phyloP scores from a whole-genome alignment of 2,329 filamentous ascomycete genomes.

The Calonectria hongkongensis region DNA sequence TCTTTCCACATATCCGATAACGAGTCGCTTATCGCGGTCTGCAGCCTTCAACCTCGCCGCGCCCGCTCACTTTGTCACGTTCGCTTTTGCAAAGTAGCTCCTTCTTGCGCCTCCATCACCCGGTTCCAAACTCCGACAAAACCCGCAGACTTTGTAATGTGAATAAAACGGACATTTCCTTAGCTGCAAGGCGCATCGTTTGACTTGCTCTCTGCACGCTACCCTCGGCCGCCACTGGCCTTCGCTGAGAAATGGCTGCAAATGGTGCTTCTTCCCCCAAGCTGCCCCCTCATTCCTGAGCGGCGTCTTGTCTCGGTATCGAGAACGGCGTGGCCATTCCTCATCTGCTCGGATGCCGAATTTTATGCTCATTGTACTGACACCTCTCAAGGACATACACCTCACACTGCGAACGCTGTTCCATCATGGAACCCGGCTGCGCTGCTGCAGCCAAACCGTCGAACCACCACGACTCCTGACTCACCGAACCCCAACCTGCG shows the following conservation, averaged over 20 bases:
- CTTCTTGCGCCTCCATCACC: slow-evolving; percentile 17
- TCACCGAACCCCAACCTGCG: slow-evolving; percentile 52
- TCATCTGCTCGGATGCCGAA: not conserved
- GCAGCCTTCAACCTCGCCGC: slow-evolving; percentile 44
- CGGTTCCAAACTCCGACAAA: slow-evolving; percentile 6
- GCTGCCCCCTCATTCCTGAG: slow-evolving; percentile 3
- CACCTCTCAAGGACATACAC: slow-evolving; percentile 53
- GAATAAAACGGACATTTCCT: slow-evolving; percentile 42
- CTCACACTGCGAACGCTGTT: slow-evolving; percentile 53
- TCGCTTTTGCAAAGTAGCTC: slow-evolving; percentile 38
- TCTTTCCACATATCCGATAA: slow-evolving; percentile 50
- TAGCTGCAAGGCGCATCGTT: slow-evolving; percentile 47
- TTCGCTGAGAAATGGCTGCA: slow-evolving; percentile 56
- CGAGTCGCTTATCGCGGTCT: slow-evolving; percentile 54
- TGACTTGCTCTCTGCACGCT: slow-evolving; percentile 50
- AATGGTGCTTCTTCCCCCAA: slow-evolving; percentile 53
- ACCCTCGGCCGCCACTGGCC: slow-evolving; percentile 47
- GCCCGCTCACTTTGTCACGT: slow-evolving; percentile 35
- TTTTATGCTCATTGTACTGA: slow-evolving; percentile 33
- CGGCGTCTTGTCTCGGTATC: not conserved
- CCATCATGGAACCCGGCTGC: slow-evolving; percentile 65
- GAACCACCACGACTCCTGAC: slow-evolving; percentile 55
- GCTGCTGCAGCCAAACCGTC: slow-evolving; percentile 63
- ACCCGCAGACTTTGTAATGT: slow-evolving; percentile 49
- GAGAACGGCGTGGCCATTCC: not conserved